phyloP scores from a whole-genome alignment of 305 asterid species.

The Plantago lanceolata region DNA sequence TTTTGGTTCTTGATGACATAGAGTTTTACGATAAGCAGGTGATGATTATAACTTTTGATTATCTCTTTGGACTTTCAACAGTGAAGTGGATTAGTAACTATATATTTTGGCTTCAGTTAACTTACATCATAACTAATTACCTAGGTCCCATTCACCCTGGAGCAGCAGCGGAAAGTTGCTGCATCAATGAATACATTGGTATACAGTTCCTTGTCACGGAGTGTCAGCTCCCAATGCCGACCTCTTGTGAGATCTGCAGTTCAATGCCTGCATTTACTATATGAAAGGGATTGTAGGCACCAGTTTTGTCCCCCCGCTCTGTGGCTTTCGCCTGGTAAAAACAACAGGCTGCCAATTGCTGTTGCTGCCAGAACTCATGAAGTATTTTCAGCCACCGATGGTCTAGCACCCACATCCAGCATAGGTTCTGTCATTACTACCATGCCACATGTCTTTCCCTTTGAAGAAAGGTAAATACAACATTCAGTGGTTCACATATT shows the following conservation, averaged over 20 bases:
- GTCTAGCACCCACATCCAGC: slow-evolving; percentile 45
- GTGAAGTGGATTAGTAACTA: neutral
- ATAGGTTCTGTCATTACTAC: slow-evolving; percentile 70
- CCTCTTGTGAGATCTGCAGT: slow-evolving; percentile 71
- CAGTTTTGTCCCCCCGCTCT: slow-evolving; percentile 77
- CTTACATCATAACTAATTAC: slow-evolving; percentile 17
- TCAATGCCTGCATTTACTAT: slow-evolving; percentile 83
- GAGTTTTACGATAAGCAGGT: slow-evolving; percentile 98
- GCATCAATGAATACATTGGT: slow-evolving; percentile 70
- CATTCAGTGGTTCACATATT: slow-evolving; percentile 6
- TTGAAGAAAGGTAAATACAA: slow-evolving; percentile 74
- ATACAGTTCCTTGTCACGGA: slow-evolving; percentile 61
- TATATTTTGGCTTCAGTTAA: slow-evolving; percentile 13
- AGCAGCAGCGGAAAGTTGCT: slow-evolving; percentile 75
- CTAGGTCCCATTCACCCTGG: slow-evolving; percentile 83
- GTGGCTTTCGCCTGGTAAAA: slow-evolving; percentile 93
- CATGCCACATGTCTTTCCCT: slow-evolving; percentile 87
- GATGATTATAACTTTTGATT: slow-evolving; percentile 20
- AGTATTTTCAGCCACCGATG: slow-evolving; percentile 54
- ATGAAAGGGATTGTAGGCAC: slow-evolving; percentile 92
- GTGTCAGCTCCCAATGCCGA: slow-evolving; percentile 39
- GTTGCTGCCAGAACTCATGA: slow-evolving; percentile 93
- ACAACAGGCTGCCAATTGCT: slow-evolving; percentile 79
- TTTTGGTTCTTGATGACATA: slow-evolving; percentile 83
- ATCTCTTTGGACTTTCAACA: slow-evolving; percentile 9